Percentiles rank a stretch among this genome's conserved stretches.
These are phyloP conservation scores for Cercis canadensis DNA, from an alignment of 306 rosid genomes.

Conservation along the genomic window DNA sequence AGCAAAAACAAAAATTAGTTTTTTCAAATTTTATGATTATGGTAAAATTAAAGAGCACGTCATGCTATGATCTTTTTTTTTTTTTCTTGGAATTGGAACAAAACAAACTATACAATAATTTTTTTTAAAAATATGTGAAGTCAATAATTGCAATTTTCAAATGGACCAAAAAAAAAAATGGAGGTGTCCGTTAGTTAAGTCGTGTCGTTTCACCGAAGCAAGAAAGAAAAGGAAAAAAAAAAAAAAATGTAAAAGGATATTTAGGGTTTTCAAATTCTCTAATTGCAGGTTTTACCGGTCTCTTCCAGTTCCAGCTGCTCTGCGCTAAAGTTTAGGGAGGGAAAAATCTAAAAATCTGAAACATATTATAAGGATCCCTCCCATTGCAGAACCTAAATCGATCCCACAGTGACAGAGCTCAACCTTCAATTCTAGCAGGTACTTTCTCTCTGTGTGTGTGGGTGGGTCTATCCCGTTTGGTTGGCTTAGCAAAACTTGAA, in stretches of 20 bases:
- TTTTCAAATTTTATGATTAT: too few species aligned
- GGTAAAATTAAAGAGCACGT: too few species aligned
- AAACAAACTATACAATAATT: too few species aligned
- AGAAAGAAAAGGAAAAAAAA: too few species aligned
- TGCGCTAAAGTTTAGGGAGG: slow-evolving; percentile 43
- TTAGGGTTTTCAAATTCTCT: slow-evolving; percentile 47
- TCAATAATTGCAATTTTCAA: too few species aligned
- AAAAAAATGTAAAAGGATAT: background rate
- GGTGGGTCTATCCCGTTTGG: background rate
- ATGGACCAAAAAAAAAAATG: too few species aligned
- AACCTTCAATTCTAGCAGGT: slow-evolving; percentile 39
- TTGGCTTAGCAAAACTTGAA: background rate
- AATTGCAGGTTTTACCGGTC: background rate
- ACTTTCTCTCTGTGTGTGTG: slow-evolving; percentile 32
- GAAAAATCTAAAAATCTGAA: slow-evolving; percentile 29
- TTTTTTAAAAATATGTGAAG: too few species aligned
- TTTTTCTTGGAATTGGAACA: too few species aligned
- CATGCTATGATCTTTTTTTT: too few species aligned
- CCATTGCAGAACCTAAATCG: slow-evolving; percentile 21
- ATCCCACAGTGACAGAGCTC: background rate
- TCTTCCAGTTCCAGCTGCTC: background rate
- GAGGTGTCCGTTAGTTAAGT: background rate
- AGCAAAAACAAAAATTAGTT: too few species aligned
- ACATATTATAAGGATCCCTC: background rate
- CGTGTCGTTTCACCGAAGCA: background rate